Conservation (phyloP, 805 yeast genomes). For the Cyberlindnera mrakii region DNA sequence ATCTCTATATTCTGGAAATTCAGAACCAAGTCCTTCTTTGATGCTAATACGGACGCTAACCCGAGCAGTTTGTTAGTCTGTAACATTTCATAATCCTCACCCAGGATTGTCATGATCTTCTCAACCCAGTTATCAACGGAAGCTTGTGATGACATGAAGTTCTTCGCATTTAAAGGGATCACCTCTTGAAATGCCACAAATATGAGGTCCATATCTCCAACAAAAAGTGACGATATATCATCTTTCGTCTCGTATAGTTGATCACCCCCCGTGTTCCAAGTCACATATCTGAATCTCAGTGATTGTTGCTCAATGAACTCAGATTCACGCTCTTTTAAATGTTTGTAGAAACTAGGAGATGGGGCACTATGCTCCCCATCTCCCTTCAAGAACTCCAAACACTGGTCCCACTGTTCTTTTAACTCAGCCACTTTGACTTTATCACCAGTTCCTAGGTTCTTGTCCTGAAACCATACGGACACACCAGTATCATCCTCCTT, state of each 20-base stretch:
- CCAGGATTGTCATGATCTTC: constrained; percentile 16
- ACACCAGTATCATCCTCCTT: background rate
- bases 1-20: constrained; percentile 36
- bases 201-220: constrained; percentile 27
- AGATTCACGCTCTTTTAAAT: constrained; percentile 10
- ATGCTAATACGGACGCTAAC: constrained; percentile 40
- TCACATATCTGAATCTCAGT: constrained; percentile 23
- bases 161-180: constrained; percentile 37
- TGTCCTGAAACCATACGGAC: constrained; percentile 4
- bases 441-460: constrained; percentile 2
- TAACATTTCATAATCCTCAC: constrained; percentile 29
- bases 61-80: constrained; percentile 47
- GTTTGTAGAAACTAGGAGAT: constrained; percentile 9
- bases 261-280: constrained; percentile 36
- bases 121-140: constrained; percentile 30
- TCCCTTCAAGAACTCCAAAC: constrained; percentile 1
- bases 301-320: constrained; percentile 15
- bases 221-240: constrained; percentile 14
- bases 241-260: constrained; percentile 16
- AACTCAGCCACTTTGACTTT: constrained; percentile 2
- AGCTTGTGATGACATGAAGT: constrained; percentile 29
- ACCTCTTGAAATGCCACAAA: constrained; percentile 46
- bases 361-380: constrained; percentile 1
- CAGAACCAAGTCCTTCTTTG: constrained; percentile 24
- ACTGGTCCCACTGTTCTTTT: constrained; percentile 7